Conservation (phyloP, 345 rosid genomes). For the Ceriops decandra region DNA sequence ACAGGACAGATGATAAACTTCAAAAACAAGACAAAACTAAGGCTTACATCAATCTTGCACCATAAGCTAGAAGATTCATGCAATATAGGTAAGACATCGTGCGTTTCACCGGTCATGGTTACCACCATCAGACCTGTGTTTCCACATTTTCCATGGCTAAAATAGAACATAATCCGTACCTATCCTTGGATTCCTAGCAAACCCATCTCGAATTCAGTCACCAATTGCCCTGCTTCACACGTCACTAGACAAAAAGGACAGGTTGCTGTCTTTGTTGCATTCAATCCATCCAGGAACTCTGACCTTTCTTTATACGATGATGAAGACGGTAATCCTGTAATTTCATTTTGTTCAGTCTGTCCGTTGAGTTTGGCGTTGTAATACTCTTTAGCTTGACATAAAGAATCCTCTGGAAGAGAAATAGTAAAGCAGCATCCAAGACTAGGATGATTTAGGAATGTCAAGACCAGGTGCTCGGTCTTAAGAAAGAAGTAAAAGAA, state of each 20-base stretch:
- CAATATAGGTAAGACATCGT: no score
- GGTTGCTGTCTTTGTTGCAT: no score
- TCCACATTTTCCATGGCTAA: slow-evolving; percentile 23
- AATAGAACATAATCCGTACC: no score
- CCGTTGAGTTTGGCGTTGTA: neutral
- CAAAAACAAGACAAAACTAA: slow-evolving; percentile 6
- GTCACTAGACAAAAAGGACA: no score
- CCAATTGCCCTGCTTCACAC: no score
- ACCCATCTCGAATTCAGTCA: no score
- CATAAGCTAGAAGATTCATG: neutral
- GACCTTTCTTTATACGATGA: slow-evolving; percentile 54
- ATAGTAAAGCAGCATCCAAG: no score
- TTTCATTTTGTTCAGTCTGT: neutral
- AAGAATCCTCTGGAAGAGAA: neutral
- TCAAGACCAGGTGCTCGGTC: no score
- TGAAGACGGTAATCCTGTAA: slow-evolving; percentile 37
- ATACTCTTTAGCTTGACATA: neutral
- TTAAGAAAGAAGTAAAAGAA: no score
- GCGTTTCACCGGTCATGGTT: slow-evolving; percentile 28
- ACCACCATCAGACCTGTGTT: slow-evolving; percentile 30
- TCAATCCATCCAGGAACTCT: slow-evolving; percentile 45
- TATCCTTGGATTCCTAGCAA: no score
- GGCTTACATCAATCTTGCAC: neutral
- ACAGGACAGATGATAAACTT: slow-evolving; percentile 7
- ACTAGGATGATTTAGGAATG: no score